phyloP scores from a whole-genome alignment of 306 rosid species.

The Glycine soja region DNA sequence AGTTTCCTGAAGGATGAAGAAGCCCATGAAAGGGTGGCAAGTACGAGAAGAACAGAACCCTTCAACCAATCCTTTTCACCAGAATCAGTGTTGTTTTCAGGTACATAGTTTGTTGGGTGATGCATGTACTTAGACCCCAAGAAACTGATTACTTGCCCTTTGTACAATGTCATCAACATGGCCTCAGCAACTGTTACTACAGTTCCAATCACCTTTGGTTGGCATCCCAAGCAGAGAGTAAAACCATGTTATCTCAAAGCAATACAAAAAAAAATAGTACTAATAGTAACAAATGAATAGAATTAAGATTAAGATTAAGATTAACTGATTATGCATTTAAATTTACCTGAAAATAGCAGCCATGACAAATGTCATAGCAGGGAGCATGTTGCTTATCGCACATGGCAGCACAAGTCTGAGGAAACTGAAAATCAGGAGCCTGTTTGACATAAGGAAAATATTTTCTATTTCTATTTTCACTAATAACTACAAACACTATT shows the following conservation, averaged over 20 bases:
- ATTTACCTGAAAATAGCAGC: constrained; percentile 83
- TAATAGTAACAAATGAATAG: background rate
- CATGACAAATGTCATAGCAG: constrained; percentile 91
- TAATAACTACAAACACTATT: too few relatives aligned
- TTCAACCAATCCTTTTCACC: constrained; percentile 72
- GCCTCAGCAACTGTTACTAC: constrained; percentile 82
- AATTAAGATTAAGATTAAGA: too few relatives aligned
- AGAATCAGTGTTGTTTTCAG: constrained; percentile 39
- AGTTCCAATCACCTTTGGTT: constrained; percentile 86
- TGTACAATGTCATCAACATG: constrained; percentile 93
- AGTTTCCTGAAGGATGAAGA: constrained; percentile 80
- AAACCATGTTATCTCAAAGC: constrained; percentile 36
- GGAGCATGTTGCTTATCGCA: constrained; percentile 89
- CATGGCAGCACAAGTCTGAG: too few relatives aligned
- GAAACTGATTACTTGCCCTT: too few relatives aligned
- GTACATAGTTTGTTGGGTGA: constrained; percentile 48
- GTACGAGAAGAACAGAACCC: constrained; percentile 82
- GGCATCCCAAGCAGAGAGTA: too few relatives aligned
- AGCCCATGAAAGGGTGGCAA: constrained; percentile 89
- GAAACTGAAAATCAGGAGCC: too few relatives aligned
- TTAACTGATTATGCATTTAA: background rate
- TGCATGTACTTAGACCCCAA: constrained; percentile 59
- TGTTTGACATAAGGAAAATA: too few relatives aligned
- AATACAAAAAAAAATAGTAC: background rate
- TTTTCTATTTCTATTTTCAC: too few relatives aligned